Evolutionary conservation across 495 filamentous ascomycete species (phyloP).

Genomic region (Neurospora sp.): DNA sequence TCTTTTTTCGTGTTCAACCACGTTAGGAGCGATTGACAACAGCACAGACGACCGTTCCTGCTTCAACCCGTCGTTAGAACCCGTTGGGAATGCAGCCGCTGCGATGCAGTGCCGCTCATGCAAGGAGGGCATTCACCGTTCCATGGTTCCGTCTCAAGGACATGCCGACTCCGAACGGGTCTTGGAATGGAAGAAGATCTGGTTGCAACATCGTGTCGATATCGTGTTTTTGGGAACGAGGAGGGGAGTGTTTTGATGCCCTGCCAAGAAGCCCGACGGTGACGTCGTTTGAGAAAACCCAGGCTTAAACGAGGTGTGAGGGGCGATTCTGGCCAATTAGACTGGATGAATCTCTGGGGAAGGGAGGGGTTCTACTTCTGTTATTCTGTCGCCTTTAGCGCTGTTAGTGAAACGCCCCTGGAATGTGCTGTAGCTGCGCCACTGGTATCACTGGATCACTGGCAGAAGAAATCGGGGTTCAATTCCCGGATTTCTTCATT

Average conservation of each 20-base stretch:
- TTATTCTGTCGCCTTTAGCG: neutral
- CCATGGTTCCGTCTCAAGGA: neutral
- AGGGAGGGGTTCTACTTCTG: neutral
- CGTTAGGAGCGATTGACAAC: neutral
- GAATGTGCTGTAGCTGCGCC: neutral
- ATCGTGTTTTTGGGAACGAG: neutral
- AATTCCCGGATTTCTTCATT: neutral
- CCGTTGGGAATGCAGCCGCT: neutral
- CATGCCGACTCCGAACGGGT: neutral
- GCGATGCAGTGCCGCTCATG: too few species aligned
- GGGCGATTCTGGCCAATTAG: neutral
- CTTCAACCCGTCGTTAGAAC: neutral
- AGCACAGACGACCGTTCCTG: neutral
- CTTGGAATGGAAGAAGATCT: neutral
- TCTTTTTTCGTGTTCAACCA: neutral
- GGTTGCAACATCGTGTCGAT: neutral
- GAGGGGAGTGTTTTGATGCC: neutral
- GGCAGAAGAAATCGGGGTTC: neutral
- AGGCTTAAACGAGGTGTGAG: neutral
- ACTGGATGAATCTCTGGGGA: neutral
- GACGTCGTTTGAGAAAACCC: neutral
- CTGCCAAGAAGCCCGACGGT: neutral
- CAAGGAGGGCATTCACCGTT: too few species aligned
- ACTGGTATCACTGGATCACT: neutral
- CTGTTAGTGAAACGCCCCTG: neutral